Evolutionary conservation across 2,329 filamentous ascomycete genomes (phyloP).

Genomic region (Aspergillus sp.): DNA sequence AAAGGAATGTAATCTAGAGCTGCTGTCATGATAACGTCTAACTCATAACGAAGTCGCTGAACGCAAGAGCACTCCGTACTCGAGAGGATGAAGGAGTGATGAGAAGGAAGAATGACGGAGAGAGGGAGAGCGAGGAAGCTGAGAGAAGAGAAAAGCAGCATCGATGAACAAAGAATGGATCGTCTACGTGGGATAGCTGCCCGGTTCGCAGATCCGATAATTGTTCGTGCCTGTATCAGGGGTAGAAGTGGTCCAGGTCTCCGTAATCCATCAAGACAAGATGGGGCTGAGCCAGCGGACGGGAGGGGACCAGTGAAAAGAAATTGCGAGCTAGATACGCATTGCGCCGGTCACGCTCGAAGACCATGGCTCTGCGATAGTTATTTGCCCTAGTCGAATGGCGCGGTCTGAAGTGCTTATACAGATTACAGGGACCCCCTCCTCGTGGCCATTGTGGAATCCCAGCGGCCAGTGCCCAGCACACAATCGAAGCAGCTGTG

Average conservation of each 20-base stretch:
- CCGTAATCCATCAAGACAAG: slow-evolving; percentile 15
- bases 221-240: slow-evolving; percentile 21
- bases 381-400: background rate
- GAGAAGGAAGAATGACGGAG: slow-evolving; percentile 2
- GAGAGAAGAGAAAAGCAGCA: background rate
- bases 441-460: background rate
- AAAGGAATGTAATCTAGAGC: background rate
- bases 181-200: slow-evolving; percentile 10
- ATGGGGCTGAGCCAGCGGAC: slow-evolving; percentile 16
- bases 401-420: background rate
- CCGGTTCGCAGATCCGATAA: slow-evolving; percentile 22
- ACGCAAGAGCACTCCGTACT: background rate
- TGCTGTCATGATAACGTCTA: slow-evolving; percentile 14
- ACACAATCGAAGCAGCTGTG: background rate
- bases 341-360: background rate
- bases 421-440: background rate
- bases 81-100: background rate
- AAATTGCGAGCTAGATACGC: background rate
- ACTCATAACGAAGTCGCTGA: background rate
- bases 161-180: slow-evolving; percentile 2
- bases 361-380: background rate
- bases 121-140: slow-evolving; percentile 2
- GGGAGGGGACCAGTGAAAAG: slow-evolving; percentile 3
- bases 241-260: slow-evolving; percentile 18
- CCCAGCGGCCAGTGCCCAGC: background rate